These are phyloP conservation scores for Hymenochaete sp. DNA, from an alignment of 1,284 basidiomycete genomes.

Conservation along the genomic window DNA sequence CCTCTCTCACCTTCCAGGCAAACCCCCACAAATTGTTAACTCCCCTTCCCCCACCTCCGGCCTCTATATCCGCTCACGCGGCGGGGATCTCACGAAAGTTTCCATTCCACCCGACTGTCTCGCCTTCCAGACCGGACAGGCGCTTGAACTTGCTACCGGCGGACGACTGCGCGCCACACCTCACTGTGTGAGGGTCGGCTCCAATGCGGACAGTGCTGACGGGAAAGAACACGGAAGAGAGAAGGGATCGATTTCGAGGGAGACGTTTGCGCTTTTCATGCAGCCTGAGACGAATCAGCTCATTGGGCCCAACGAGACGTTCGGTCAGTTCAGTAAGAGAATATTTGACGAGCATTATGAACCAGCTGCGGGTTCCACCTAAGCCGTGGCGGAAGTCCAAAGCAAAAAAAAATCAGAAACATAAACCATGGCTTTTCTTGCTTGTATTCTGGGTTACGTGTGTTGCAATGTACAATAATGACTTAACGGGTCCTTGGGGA, in stretches of 20 bases:
- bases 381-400: too few species aligned
- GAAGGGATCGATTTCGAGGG: too few species aligned
- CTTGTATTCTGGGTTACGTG: too few species aligned
- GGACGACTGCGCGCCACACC: slow-evolving; percentile 77
- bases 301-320: slow-evolving; percentile 64
- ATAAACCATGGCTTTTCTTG: too few species aligned
- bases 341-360: slow-evolving; percentile 77
- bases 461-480: too few species aligned
- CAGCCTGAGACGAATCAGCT: slow-evolving; percentile 79
- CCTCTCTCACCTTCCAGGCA: slow-evolving; percentile 37
- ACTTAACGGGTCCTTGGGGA: too few species aligned
- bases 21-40: slow-evolving; percentile 42
- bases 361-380: too few species aligned
- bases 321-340: slow-evolving; percentile 81
- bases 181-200: slow-evolving; percentile 77
- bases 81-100: slow-evolving; percentile 67
- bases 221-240: slow-evolving; percentile 36
- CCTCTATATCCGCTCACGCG: slow-evolving; percentile 82
- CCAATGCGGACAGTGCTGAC: slow-evolving; percentile 22
- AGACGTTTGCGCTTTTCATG: slow-evolving; percentile 87
- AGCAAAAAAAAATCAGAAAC: too few species aligned
- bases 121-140: slow-evolving; percentile 92
- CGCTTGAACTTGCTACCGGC: slow-evolving; percentile 77
- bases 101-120: slow-evolving; percentile 73
- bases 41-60: slow-evolving; percentile 72